Evolutionary conservation across 1,139 yeast genomes (phyloP).

Genomic region (Saccharomyces hybrid): DNA sequence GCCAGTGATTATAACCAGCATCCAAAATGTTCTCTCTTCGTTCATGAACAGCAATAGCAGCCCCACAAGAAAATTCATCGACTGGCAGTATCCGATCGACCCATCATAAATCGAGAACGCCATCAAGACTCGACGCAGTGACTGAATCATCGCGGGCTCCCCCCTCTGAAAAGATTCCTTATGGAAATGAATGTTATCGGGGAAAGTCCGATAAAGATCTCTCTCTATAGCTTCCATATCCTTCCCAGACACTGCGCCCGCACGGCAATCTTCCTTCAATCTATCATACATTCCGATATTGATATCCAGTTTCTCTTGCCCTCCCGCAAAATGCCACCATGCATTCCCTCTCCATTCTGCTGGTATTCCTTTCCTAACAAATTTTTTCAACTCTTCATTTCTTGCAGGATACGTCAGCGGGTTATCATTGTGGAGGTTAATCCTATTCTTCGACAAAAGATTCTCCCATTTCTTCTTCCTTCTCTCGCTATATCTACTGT

Average conservation of each 20-base stretch:
- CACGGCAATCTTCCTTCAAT: conserved; percentile 4
- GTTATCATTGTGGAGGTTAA: conserved; percentile 35
- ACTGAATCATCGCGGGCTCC: conserved; percentile 59
- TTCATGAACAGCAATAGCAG: conserved; percentile 71
- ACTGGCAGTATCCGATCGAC: conserved; percentile 90
- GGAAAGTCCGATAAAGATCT: conserved; percentile 87
- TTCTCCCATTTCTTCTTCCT: conserved; percentile 68
- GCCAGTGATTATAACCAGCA: conserved; percentile 84
- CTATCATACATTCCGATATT: conserved; percentile 64
- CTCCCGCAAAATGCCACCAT: conserved; percentile 91
- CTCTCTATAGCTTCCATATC: conserved; percentile 90
- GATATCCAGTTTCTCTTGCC: conserved; percentile 62
- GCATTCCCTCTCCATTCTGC: conserved; percentile 96
- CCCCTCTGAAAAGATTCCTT: conserved; percentile 27
- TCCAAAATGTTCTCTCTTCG: conserved; percentile 91
- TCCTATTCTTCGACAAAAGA: conserved; percentile 58
- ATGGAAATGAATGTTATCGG: conserved; percentile 78
- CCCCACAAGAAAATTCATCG: conserved; percentile 86
- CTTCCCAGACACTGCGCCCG: conserved; percentile 35
- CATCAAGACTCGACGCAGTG: conserved; percentile 69
- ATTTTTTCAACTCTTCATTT: conserved; percentile 71
- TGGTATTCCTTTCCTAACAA: conserved; percentile 85
- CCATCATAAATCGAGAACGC: conserved; percentile 86
- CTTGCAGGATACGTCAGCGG: conserved; percentile 65
- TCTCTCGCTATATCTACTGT: conserved; percentile 48